Evolutionary conservation across 495 filamentous ascomycete genomes (phyloP).

Genomic region (Trichoderma virens): DNA sequence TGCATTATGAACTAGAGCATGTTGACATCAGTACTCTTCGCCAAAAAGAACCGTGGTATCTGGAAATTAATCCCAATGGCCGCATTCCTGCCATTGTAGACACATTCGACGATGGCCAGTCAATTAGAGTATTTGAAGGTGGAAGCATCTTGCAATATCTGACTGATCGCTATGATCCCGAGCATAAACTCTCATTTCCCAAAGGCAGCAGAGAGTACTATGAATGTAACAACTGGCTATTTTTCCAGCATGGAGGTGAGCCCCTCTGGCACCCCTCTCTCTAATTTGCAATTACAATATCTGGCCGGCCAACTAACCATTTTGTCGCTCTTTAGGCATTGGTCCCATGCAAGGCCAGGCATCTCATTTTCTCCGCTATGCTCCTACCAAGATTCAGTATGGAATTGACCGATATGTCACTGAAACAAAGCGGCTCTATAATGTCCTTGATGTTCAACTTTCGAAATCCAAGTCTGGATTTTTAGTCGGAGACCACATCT

Average conservation of each 20-base stretch:
- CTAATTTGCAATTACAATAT: too few relatives aligned
- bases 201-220: conserved; percentile 65
- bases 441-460: conserved; percentile 69
- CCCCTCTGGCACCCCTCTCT: too few relatives aligned
- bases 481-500: conserved; percentile 69
- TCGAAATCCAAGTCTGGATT: conserved; percentile 54
- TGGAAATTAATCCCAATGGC: conserved; percentile 89
- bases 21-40: conserved; percentile 64
- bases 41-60: conserved; percentile 78
- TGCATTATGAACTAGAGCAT: conserved; percentile 59
- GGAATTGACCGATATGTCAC: conserved; percentile 74
- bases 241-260: conserved; percentile 14
- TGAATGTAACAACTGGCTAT: conserved; percentile 70
- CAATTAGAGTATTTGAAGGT: conserved; percentile 73
- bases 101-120: conserved; percentile 60
- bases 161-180: conserved; percentile 67
- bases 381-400: conserved; percentile 80
- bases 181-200: conserved; percentile 80
- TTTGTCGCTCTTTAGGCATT: conserved; percentile 67
- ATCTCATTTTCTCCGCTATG: conserved; percentile 83
- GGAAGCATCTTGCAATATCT: conserved; percentile 85
- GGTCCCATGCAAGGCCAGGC: conserved; percentile 90
- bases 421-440: conserved; percentile 74
- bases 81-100: conserved; percentile 88
- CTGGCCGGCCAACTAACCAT: too few relatives aligned